phyloP scores from a whole-genome alignment of 2,329 filamentous ascomycete genomes.

The Magnaporthiopsis rhizophila region DNA sequence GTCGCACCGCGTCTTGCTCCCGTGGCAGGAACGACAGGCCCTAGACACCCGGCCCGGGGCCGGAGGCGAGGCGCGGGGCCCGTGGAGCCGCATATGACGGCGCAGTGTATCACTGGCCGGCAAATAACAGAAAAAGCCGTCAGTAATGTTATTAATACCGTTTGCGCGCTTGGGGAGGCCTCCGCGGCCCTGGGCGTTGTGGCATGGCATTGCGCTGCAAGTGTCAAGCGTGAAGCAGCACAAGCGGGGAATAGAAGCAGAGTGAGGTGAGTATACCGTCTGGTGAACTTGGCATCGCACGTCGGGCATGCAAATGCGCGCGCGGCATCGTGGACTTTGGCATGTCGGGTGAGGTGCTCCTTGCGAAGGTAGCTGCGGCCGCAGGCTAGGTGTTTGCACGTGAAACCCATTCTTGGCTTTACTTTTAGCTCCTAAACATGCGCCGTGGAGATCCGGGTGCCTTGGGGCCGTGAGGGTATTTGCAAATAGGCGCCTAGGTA shows the following conservation, averaged over 20 bases:
- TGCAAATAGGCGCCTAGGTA: too few species aligned
- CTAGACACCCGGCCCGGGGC: constrained; percentile 1
- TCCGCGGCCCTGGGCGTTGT: neutral
- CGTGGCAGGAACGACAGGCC: constrained; percentile 5
- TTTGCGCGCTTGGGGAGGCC: neutral
- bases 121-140: neutral
- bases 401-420: too few species aligned
- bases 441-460: too few species aligned
- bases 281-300: constrained; percentile 5
- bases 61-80: neutral
- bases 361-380: constrained; percentile 6
- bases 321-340: constrained; percentile 2
- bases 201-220: neutral
- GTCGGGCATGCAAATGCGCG: constrained; percentile 3
- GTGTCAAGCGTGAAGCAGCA: neutral
- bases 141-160: neutral
- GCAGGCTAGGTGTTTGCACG: neutral
- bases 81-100: constrained; percentile 6
- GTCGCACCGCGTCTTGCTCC: constrained; percentile 6
- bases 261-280: neutral
- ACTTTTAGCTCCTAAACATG: too few species aligned
- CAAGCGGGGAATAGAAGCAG: neutral
- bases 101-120: constrained; percentile 4
- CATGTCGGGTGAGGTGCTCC: constrained; percentile 4
- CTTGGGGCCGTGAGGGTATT: too few species aligned